These are phyloP conservation scores for Trichoderma sp. DNA, from an alignment of 2,329 filamentous ascomycete species.

Conservation along the genomic window DNA sequence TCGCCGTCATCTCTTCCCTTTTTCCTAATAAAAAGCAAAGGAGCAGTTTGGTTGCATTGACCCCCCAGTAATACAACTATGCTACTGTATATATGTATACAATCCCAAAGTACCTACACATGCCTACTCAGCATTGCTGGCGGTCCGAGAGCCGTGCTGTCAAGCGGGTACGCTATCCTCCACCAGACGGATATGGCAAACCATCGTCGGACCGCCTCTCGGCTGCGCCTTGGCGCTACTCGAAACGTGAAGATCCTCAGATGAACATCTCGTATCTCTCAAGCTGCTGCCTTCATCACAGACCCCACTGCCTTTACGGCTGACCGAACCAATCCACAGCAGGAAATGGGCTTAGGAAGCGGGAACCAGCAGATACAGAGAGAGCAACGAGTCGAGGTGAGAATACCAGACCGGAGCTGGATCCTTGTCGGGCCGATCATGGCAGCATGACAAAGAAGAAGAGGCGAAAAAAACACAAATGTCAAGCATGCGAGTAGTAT, in stretches of 20 bases:
- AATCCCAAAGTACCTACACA: not conserved
- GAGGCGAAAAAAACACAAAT: not conserved
- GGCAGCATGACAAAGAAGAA: not conserved
- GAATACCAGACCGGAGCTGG: slow-evolving; percentile 3
- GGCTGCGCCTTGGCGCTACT: not conserved
- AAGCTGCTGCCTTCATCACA: not conserved
- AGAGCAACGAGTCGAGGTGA: not conserved
- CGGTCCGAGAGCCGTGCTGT: not conserved
- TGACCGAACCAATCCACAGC: not conserved
- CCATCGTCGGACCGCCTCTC: not conserved
- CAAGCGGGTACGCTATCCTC: not conserved
- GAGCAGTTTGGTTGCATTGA: not conserved
- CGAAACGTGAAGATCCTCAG: not conserved
- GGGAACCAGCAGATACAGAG: not conserved
- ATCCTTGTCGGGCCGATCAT: slow-evolving; percentile 16
- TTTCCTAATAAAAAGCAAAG: not conserved
- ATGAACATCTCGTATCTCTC: not conserved
- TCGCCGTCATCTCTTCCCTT: not conserved
- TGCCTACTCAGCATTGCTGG: not conserved
- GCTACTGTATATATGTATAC: too few relatives aligned
- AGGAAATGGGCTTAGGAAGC: not conserved
- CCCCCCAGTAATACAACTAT: not conserved
- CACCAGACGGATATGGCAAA: not conserved
- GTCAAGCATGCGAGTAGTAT: not conserved
- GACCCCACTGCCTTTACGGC: not conserved